Conservation (phyloP, 441 rosid species). For the Euphorbia schlechtendalii region DNA sequence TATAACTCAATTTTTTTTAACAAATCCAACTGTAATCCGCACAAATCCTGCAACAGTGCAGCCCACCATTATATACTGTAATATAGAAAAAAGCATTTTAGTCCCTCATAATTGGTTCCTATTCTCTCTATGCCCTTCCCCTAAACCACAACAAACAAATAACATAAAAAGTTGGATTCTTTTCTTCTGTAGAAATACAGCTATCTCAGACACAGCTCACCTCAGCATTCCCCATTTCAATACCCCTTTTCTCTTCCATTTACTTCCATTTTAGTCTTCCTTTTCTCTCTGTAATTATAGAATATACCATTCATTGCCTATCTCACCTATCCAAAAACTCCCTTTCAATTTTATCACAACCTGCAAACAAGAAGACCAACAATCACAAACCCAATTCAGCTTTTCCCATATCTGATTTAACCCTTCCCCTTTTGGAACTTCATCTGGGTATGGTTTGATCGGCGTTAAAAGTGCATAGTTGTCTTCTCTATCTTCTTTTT, state of each 20-base stretch:
- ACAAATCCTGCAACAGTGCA: no score
- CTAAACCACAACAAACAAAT: constrained; percentile 13
- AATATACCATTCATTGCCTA: constrained; percentile 1
- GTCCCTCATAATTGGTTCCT: not conserved
- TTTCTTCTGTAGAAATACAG: no score
- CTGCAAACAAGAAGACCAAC: no score
- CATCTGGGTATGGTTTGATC: not conserved
- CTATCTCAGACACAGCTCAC: not conserved
- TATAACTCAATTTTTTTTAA: no score
- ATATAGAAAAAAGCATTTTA: not conserved
- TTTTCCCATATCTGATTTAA: not conserved
- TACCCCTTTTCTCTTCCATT: not conserved
- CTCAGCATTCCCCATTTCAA: not conserved
- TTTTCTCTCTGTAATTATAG: not conserved
- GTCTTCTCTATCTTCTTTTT: not conserved
- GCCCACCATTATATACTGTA: not conserved
- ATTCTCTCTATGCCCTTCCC: not conserved
- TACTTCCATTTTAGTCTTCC: not conserved
- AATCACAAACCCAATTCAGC: constrained; percentile 6
- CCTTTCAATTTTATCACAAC: not conserved
- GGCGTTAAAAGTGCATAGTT: not conserved
- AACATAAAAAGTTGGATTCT: no score
- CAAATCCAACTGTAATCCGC: no score
- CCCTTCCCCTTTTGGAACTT: not conserved
- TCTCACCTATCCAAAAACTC: not conserved